A percentile compares a stretch with the other conserved stretches of the same genome.
Conservation (phyloP, 345 rosid species). For the Psidium friedrichsthalianum region DNA sequence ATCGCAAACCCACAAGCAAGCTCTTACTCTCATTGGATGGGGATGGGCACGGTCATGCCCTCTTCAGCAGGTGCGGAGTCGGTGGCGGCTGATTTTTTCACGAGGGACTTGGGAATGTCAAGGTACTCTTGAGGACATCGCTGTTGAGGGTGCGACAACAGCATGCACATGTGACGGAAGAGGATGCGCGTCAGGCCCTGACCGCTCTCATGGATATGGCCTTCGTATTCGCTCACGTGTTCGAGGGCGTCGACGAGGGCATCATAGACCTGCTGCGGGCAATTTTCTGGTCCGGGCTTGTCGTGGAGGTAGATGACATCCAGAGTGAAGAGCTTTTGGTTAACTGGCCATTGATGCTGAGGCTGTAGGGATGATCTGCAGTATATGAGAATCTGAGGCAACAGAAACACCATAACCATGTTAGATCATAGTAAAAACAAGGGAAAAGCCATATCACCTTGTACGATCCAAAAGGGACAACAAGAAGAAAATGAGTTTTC, state of each 20-base stretch:
- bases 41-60: conserved; percentile 8
- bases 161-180: conserved; percentile 51
- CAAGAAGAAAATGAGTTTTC: neutral
- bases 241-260: conserved; percentile 72
- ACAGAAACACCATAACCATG: neutral
- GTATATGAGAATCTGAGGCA: conserved; percentile 25
- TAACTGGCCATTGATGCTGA: conserved; percentile 58
- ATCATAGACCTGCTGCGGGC: conserved; percentile 84
- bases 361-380: conserved; percentile 78
- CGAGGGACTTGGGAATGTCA: conserved; percentile 67
- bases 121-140: conserved; percentile 65
- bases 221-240: conserved; percentile 70
- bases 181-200: conserved; percentile 58
- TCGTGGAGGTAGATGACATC: conserved; percentile 93
- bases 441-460: neutral
- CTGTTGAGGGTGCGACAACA: conserved; percentile 82
- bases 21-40: conserved; percentile 33
- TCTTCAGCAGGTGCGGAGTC: conserved; percentile 47
- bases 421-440: neutral
- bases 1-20: neutral
- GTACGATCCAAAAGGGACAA: neutral
- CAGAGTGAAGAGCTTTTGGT: conserved; percentile 71
- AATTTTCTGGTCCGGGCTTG: conserved; percentile 82
- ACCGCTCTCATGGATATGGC: conserved; percentile 77
- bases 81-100: conserved; percentile 38